Base-by-base conservation (phyloP, 208 protist species). In the Leishmania mexicana region DNA sequence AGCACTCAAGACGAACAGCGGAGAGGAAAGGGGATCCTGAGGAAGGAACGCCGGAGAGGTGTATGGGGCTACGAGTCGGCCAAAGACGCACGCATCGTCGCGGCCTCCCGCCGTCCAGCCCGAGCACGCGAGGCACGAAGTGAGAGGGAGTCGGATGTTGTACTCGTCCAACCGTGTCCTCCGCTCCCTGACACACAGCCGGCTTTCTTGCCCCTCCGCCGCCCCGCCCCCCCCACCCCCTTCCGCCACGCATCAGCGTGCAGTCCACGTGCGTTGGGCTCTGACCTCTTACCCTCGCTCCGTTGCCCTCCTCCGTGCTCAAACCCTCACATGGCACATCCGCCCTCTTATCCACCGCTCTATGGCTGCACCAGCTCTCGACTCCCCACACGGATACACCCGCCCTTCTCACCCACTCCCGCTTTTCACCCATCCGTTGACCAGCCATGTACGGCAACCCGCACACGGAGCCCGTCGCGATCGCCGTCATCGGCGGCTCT, bases 401-500 rank as follows among this genome's bases (percentile, higher is more conserved):
- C 49, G 40, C 35, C 49, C 19, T 35, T 47, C 57, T 62, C 24
- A 62, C 57, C 57, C 5, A 24, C 24, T 31, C 57, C 24, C 8
- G 24, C 40, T 11, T 19, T 15, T 24, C 0, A 1, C 6, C 11
- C 17, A 47, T 17, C 13, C 28, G 64, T 17, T n/a, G 28, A 3
- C n/a, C 73, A 42, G 35, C 8, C 13, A 87, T 72, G 74, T 93
- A 89, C 83, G 82, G n/a, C 28, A 94, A 81, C 54, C 94, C 94
- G 10, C 91, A 95, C 70, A 72, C 76, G 38, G 73, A 81, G 42
- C 88, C 90, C 1, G 85, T 96, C 40, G 57, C 82, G 57, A 83
- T 95, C 70, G 94, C 87, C 71, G 89, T 98, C 58, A 98, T 98
- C 79, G 96, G 96, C 73, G 95, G 96, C 70, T 94, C 85, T 57